A percentile compares a stretch with the other conserved stretches of the same genome.
phyloP scores from a whole-genome alignment of 305 asterid species.

The Stenogyne calaminthoides region DNA sequence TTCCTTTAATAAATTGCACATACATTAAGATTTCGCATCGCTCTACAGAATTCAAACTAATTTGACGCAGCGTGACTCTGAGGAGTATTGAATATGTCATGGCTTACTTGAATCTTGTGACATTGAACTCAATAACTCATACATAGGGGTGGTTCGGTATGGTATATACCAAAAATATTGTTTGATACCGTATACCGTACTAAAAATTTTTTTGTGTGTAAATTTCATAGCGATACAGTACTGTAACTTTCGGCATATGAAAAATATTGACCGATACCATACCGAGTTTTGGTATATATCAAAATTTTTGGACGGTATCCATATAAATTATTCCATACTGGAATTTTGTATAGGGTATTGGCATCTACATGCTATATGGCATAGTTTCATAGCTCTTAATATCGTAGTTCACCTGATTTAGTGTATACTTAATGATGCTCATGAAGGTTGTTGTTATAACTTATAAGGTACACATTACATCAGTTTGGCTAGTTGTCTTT shows the following conservation, averaged over 20 bases:
- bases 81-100: neutral
- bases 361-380: neutral
- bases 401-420: neutral
- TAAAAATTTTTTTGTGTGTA: no score
- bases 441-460: neutral
- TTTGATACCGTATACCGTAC: no score
- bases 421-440: conserved; percentile 1
- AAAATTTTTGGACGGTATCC: no score
- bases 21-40: neutral
- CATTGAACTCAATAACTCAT: neutral
- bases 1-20: neutral
- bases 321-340: no score
- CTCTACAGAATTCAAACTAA: neutral
- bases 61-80: neutral
- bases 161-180: no score
- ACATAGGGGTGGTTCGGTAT: no score
- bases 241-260: no score
- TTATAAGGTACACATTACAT: neutral
- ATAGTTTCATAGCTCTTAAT: neutral
- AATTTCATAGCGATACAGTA: no score
- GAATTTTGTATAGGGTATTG: no score
- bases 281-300: no score
- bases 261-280: no score
- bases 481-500: neutral
- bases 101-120: neutral